Evolutionary conservation across 2,329 filamentous ascomycete genomes (phyloP).

Genomic region (Eutypella sp.): DNA sequence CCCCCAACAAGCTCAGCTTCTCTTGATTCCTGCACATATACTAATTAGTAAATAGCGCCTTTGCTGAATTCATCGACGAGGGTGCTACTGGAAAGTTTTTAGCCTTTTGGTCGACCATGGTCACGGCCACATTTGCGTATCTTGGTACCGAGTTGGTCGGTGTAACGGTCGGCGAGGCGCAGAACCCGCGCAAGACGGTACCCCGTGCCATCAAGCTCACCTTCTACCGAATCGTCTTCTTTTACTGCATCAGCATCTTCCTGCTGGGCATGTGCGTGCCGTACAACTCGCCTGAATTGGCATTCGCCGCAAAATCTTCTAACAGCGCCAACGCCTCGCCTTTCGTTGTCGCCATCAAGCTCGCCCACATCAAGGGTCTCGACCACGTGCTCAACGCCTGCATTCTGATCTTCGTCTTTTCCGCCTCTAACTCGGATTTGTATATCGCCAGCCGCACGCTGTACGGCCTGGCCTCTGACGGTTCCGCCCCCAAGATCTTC

Average conservation of each 20-base stretch:
- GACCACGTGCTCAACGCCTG: constrained; percentile 68
- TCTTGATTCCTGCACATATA: neutral
- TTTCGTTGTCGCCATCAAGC: constrained; percentile 67
- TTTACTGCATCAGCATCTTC: constrained; percentile 71
- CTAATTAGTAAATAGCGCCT: constrained; percentile 32
- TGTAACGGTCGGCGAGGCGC: constrained; percentile 73
- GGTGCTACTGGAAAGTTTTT: constrained; percentile 51
- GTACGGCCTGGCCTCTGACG: constrained; percentile 67
- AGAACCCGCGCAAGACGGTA: constrained; percentile 73
- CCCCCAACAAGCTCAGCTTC: constrained; percentile 12
- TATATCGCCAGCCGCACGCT: constrained; percentile 72
- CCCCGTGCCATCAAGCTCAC: constrained; percentile 75
- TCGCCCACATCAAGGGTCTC: constrained; percentile 58
- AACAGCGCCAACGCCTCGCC: constrained; percentile 60
- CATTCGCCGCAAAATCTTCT: constrained; percentile 49
- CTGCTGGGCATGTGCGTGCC: constrained; percentile 73
- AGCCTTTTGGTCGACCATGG: constrained; percentile 65
- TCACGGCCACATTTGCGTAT: constrained; percentile 75
- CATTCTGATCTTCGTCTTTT: constrained; percentile 72
- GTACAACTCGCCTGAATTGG: constrained; percentile 58
- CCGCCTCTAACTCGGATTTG: constrained; percentile 70
- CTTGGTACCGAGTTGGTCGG: constrained; percentile 72
- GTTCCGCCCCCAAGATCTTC: constrained; percentile 68
- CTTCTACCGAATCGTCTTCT: constrained; percentile 77
- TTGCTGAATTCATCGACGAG: constrained; percentile 40